Evolutionary conservation across 805 yeast genomes (phyloP), one percentile per base, ranked within the genome.

Genomic region (Lipomyces spencermartinsiae): DNA sequence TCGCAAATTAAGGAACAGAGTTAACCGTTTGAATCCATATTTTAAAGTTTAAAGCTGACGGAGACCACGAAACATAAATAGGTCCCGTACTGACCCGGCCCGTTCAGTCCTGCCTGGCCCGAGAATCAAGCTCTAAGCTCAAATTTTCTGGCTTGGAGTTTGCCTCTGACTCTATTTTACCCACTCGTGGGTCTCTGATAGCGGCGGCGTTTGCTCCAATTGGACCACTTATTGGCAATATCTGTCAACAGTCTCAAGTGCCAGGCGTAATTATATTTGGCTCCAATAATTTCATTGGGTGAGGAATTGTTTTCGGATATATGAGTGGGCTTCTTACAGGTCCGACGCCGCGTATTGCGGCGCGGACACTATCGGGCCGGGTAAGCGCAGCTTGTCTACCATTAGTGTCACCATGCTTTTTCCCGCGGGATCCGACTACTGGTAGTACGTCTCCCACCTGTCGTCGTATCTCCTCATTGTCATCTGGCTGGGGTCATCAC

Each of bases 301-400:
- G 49, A 16, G 49, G 49, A 8, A n/a, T 19, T 25, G 6, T 19
- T n/a, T 16, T 43, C 49, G 22, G 49, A 43, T 43, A 8, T 19
- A 43, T 43, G 49, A 43, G n/a, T 43, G 49, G 22, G 22, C 22
- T 43, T 43, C 10, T 43, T 19, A 19, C 49, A 43, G 49, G 49
- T 43, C 49, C 49, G 22, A 5, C 49, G 43, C 43, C 43, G 25
- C 49, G 49, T 16, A 19, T 43, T 9, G 49, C 22, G 9, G 49
- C 49, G 49, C 22, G 49, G 49, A 43, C 19, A 43, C 10, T 43
- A n/a, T 16, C 22, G 22, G 58, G 65, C 66, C 66, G 66, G 66
- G 66, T 63, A 63, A 59, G 62, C 53, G 59, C 29, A 16, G 55
- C 19, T 33, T 29, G 59, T 58, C 66, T 63, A 58, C 66, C 59